These are phyloP conservation scores for Mycogone perniciosa DNA, from an alignment of 2,329 filamentous ascomycete genomes.

Conservation along the genomic window DNA sequence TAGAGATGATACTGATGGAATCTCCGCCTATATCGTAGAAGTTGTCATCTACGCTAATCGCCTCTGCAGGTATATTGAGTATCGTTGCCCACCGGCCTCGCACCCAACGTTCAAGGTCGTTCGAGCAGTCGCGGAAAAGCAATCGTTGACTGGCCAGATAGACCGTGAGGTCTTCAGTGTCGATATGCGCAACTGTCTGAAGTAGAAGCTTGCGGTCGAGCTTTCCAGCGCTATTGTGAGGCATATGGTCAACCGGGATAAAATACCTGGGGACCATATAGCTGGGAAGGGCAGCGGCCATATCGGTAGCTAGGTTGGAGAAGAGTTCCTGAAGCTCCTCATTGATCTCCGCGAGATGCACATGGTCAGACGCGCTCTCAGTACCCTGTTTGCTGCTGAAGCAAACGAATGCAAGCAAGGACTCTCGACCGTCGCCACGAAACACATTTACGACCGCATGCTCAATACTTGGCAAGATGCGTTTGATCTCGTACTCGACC, in stretches of 20 bases:
- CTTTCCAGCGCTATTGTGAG: conserved; percentile 8
- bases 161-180: neutral
- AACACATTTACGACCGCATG: conserved; percentile 1
- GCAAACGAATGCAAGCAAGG: conserved; percentile 1
- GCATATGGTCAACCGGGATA: conserved; percentile 5
- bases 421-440: neutral
- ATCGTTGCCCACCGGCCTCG: conserved; percentile 5
- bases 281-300: neutral
- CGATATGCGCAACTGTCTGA: neutral
- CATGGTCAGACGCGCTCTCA: neutral
- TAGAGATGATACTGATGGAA: conserved; percentile 16
- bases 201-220: conserved; percentile 5
- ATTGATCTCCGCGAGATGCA: neutral
- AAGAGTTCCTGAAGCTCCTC: neutral
- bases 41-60: conserved; percentile 16
- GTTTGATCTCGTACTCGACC: conserved; percentile 6
- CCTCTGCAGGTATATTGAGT: conserved; percentile 6
- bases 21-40: conserved; percentile 18
- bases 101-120: conserved; percentile 1
- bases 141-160: conserved; percentile 2
- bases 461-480: neutral
- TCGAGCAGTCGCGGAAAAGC: conserved; percentile 7
- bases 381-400: conserved; percentile 1
- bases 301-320: neutral
- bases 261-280: conserved; percentile 8